Evolutionary conservation across 78 protist genomes (phyloP).

Genomic region (Dictyostelium brefeldianum): DNA sequence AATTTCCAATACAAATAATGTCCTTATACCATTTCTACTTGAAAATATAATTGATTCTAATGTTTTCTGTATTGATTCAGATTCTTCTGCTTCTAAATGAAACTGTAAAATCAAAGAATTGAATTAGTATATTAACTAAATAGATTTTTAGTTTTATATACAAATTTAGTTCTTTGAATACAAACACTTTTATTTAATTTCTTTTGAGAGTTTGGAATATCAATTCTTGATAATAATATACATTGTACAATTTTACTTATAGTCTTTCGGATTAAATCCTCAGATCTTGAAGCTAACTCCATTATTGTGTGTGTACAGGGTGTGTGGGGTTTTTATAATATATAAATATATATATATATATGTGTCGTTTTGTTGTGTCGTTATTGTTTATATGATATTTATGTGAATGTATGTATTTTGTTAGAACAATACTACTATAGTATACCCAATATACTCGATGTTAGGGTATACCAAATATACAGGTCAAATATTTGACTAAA

Average conservation of each 20-base stretch:
- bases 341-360: not conserved
- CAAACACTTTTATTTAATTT: constrained; percentile 54
- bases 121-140: not conserved
- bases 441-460: too few relatives aligned
- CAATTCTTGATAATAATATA: constrained; percentile 48
- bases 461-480: too few relatives aligned
- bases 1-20: constrained; percentile 55
- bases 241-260: constrained; percentile 54
- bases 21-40: constrained; percentile 36
- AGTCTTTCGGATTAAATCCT: constrained; percentile 38
- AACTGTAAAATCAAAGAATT: constrained; percentile 26
- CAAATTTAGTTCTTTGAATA: not conserved
- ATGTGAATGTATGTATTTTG: too few relatives aligned
- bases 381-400: too few relatives aligned
- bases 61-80: constrained; percentile 34
- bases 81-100: constrained; percentile 72
- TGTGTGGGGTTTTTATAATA: too few relatives aligned
- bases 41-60: constrained; percentile 18
- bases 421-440: too few relatives aligned
- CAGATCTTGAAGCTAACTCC: constrained; percentile 5
- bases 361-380: too few relatives aligned
- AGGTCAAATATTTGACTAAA: too few relatives aligned
- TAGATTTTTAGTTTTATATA: not conserved
- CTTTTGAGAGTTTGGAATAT: not conserved
- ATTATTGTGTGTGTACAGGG: not conserved